Conservation (phyloP, 2,329 filamentous ascomycete genomes). For the Sphaerulina populicola region DNA sequence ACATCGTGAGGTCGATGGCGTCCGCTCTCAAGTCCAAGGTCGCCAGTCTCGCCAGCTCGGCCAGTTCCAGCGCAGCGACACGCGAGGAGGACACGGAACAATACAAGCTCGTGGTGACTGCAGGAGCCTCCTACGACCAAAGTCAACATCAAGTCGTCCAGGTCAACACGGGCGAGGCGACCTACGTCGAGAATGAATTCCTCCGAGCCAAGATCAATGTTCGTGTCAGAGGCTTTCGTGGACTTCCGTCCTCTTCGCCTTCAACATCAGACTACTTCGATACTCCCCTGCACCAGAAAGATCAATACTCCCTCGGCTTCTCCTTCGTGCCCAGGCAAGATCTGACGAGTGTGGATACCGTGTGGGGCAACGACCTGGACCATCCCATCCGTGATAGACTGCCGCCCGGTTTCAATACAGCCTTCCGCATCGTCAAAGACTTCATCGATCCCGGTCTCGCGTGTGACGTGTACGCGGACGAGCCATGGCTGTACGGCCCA, state of each 20-base stretch:
- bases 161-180: slow-evolving; percentile 58
- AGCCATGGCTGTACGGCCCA: slow-evolving; percentile 77
- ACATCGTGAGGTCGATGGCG: slow-evolving; percentile 15
- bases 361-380: slow-evolving; percentile 94
- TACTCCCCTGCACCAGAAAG: slow-evolving; percentile 57
- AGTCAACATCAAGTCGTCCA: slow-evolving; percentile 59
- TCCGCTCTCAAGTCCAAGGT: slow-evolving; percentile 20
- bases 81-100: slow-evolving; percentile 43
- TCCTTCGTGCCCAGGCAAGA: slow-evolving; percentile 60
- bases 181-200: slow-evolving; percentile 55
- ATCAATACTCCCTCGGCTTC: slow-evolving; percentile 79
- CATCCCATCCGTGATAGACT: slow-evolving; percentile 75
- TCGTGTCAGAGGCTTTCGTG: slow-evolving; percentile 57
- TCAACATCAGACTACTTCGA: slow-evolving; percentile 64
- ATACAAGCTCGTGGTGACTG: slow-evolving; percentile 73
- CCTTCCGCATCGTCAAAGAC: slow-evolving; percentile 77
- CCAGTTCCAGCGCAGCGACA: slow-evolving; percentile 17
- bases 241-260: slow-evolving; percentile 62
- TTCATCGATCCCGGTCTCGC: slow-evolving; percentile 83
- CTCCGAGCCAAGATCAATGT: slow-evolving; percentile 64
- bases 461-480: slow-evolving; percentile 79
- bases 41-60: slow-evolving; percentile 15
- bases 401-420: slow-evolving; percentile 76
- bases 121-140: slow-evolving; percentile 66
- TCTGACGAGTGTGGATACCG: slow-evolving; percentile 61